These are phyloP conservation scores for Trametes villosa DNA, from an alignment of 768 basidiomycete species.

Conservation along the genomic window DNA sequence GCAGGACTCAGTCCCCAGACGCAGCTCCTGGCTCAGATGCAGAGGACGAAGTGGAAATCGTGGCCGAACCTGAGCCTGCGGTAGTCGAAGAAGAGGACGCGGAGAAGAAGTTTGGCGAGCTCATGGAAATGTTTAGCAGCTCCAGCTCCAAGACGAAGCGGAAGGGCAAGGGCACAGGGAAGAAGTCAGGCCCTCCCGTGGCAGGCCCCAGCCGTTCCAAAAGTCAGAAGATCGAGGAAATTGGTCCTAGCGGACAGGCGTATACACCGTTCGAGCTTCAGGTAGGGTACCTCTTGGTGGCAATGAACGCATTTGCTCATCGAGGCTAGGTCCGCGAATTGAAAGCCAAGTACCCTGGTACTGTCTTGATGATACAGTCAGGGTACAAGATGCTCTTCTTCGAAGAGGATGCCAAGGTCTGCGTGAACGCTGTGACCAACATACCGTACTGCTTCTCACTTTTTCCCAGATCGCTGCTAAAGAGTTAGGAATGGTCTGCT, in stretches of 20 bases:
- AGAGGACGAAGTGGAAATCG: neutral
- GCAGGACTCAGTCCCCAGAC: neutral
- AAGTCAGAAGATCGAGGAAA: conserved; percentile 44
- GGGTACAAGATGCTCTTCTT: conserved; percentile 88
- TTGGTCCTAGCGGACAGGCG: conserved; percentile 71
- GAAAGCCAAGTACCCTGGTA: conserved; percentile 66
- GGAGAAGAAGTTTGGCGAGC: conserved; percentile 49
- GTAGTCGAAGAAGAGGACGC: conserved; percentile 45
- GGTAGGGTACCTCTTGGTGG: conserved; percentile 35
- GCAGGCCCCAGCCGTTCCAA: conserved; percentile 6
- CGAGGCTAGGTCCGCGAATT: conserved; percentile 40
- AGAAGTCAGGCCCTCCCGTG: conserved; percentile 20
- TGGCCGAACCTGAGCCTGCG: neutral
- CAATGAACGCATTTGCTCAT: neutral
- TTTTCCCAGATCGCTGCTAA: conserved; percentile 63
- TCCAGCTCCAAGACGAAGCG: conserved; percentile 38
- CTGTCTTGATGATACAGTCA: conserved; percentile 77
- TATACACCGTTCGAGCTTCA: conserved; percentile 84
- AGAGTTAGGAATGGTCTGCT: conserved; percentile 81
- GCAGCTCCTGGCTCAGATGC: conserved; percentile 1
- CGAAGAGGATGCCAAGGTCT: conserved; percentile 80
- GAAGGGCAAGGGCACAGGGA: conserved; percentile 23
- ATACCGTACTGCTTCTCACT: neutral
- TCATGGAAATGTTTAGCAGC: conserved; percentile 49
- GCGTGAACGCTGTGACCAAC: conserved; percentile 3